phyloP scores from a whole-genome alignment of 495 filamentous ascomycete species.

The Pseudoneurospora amorphoporcata region DNA sequence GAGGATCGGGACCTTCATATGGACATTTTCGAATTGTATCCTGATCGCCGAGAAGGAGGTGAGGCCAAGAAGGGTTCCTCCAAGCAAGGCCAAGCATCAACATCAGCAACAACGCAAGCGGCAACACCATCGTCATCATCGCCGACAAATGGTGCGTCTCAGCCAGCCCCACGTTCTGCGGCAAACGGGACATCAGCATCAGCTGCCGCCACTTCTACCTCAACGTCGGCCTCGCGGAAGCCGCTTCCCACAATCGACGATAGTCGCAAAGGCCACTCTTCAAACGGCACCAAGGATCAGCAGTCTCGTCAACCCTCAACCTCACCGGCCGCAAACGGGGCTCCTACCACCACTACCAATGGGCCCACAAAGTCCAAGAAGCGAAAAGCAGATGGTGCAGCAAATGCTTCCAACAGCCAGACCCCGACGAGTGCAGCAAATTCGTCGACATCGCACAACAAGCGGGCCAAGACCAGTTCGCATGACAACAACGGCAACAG shows the following conservation, averaged over 20 bases:
- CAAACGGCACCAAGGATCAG: slow-evolving; percentile 20
- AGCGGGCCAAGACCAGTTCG: slow-evolving; percentile 34
- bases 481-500: slow-evolving; percentile 23
- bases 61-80: slow-evolving; percentile 39
- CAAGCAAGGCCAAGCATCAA: slow-evolving; percentile 16
- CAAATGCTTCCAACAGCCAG: slow-evolving; percentile 33
- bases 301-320: slow-evolving; percentile 9
- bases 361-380: slow-evolving; percentile 49
- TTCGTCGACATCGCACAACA: slow-evolving; percentile 19
- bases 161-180: neutral
- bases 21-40: slow-evolving; percentile 53
- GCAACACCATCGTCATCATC: slow-evolving; percentile 1
- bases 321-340: slow-evolving; percentile 26
- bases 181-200: neutral
- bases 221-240: slow-evolving; percentile 11
- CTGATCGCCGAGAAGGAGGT: slow-evolving; percentile 32
- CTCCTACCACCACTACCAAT: slow-evolving; percentile 35
- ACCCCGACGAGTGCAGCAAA: slow-evolving; percentile 30
- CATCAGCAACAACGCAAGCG: slow-evolving; percentile 10
- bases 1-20: slow-evolving; percentile 90
- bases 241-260: slow-evolving; percentile 23
- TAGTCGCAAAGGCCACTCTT: slow-evolving; percentile 12
- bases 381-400: slow-evolving; percentile 53
- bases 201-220: neutral
- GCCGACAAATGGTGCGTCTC: neutral